phyloP scores from a whole-genome alignment of 2,329 filamentous ascomycete genomes.

The Thielaviopsis punctulata region DNA sequence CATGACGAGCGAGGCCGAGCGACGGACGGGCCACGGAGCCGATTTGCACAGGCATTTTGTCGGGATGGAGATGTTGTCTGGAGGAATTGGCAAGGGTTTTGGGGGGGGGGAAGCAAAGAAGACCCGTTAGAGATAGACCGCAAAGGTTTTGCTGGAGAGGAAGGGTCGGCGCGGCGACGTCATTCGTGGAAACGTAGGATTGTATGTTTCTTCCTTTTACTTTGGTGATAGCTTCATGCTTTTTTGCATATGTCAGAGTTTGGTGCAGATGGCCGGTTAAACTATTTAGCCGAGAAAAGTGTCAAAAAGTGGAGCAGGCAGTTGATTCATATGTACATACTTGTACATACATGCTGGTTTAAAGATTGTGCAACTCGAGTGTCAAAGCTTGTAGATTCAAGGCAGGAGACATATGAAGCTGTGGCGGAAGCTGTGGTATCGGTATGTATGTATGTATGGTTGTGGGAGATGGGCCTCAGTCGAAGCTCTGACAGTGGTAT shows the following conservation, averaged over 20 bases:
- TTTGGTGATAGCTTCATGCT: constrained; percentile 7
- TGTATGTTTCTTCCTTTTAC: too few relatives aligned
- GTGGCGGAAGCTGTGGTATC: too few relatives aligned
- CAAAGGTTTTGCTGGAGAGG: neutral
- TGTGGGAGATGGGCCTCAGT: too few relatives aligned
- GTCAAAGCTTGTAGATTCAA: too few relatives aligned
- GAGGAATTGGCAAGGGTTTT: too few relatives aligned
- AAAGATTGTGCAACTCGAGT: neutral
- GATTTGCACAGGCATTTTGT: neutral
- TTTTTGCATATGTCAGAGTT: constrained; percentile 8
- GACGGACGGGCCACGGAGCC: neutral
- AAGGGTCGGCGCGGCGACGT: neutral
- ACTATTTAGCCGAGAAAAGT: constrained; percentile 3
- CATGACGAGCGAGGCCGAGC: neutral
- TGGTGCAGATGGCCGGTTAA: constrained; percentile 1
- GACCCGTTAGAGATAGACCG: too few relatives aligned
- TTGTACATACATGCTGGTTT: too few relatives aligned
- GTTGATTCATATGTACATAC: neutral
- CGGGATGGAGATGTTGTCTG: too few relatives aligned
- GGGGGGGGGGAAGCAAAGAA: neutral
- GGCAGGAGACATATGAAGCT: too few relatives aligned
- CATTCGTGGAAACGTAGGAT: too few relatives aligned
- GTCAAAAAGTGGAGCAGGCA: constrained; percentile 2
- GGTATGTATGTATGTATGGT: too few relatives aligned
- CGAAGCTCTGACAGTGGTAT: too few relatives aligned